phyloP scores from a whole-genome alignment of 2,329 filamentous ascomycete genomes.

The Gremmenia infestans region DNA sequence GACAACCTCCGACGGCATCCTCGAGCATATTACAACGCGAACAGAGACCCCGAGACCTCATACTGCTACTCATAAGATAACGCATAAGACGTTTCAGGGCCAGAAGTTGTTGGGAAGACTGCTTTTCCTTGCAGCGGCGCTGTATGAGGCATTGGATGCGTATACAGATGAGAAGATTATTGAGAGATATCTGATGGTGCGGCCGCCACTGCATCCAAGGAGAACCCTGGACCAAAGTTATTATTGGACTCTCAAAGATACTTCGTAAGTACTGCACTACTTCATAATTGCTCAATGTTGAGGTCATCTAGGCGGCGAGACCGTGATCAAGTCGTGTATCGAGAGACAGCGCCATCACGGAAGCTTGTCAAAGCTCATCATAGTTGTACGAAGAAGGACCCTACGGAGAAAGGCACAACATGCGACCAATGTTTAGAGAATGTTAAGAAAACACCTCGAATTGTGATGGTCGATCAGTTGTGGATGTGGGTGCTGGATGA shows the following conservation, averaged over 20 bases:
- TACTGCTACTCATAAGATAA: neutral
- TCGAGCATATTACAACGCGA: neutral
- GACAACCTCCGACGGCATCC: neutral
- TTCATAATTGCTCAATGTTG: neutral
- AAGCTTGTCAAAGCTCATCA: slow-evolving; percentile 1
- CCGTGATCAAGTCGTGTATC: slow-evolving; percentile 22
- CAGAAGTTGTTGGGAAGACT: neutral
- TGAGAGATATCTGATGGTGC: slow-evolving; percentile 8
- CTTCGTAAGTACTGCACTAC: neutral
- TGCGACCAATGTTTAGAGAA: slow-evolving; percentile 6
- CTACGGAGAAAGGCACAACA: neutral
- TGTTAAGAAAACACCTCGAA: slow-evolving; percentile 3
- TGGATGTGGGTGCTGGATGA: slow-evolving; percentile 40
- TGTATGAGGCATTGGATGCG: slow-evolving; percentile 20
- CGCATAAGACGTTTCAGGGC: neutral
- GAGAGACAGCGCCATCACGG: slow-evolving; percentile 10
- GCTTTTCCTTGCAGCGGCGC: slow-evolving; percentile 16
- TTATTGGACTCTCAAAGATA: slow-evolving; percentile 36
- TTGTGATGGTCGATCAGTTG: slow-evolving; percentile 41
- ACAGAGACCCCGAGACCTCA: neutral
- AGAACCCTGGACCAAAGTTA: slow-evolving; percentile 43
- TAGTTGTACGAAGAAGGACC: neutral
- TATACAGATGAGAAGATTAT: slow-evolving; percentile 19
- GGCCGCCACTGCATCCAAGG: slow-evolving; percentile 37
- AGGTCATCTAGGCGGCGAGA: slow-evolving; percentile 31